Percentiles rank a stretch among this genome's conserved stretches.
These are phyloP conservation scores for Monilinia polystroma DNA, from an alignment of 2,329 filamentous ascomycete species.

Conservation along the genomic window DNA sequence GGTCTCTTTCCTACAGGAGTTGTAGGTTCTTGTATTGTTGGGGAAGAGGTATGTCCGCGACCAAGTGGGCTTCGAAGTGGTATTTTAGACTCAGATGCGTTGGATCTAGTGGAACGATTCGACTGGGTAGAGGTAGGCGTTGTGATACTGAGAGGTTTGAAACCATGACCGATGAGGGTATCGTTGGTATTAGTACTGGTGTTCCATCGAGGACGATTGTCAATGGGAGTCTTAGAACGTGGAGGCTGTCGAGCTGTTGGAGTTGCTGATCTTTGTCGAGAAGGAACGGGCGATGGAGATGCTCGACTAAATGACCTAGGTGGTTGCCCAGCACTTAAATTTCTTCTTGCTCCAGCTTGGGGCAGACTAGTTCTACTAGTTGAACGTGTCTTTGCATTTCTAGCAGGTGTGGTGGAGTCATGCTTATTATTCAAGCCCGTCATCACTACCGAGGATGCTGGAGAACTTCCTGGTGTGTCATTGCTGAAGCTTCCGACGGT, in stretches of 20 bases:
- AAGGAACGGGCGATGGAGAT: constrained; percentile 41
- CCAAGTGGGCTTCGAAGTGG: constrained; percentile 37
- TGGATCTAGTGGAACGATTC: constrained; percentile 28
- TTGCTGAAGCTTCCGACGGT: constrained; percentile 46
- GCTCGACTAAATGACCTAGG: constrained; percentile 46
- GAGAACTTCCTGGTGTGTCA: constrained; percentile 57
- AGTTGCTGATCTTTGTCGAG: constrained; percentile 49
- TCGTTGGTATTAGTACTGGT: constrained; percentile 61
- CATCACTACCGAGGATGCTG: constrained; percentile 63
- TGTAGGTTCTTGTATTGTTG: constrained; percentile 28
- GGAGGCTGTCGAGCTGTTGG: constrained; percentile 49
- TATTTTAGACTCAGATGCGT: constrained; percentile 36
- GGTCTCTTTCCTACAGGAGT: constrained; percentile 37
- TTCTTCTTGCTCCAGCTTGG: constrained; percentile 47
- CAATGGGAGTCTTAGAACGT: constrained; percentile 46
- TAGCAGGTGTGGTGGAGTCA: constrained; percentile 38
- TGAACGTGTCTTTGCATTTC: constrained; percentile 39
- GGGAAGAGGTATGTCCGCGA: constrained; percentile 36
- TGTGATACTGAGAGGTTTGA: constrained; percentile 60
- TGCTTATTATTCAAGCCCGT: constrained; percentile 48
- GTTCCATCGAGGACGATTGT: constrained; percentile 72
- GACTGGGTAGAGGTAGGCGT: constrained; percentile 36
- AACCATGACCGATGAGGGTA: constrained; percentile 66
- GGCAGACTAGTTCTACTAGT: constrained; percentile 41
- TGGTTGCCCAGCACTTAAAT: constrained; percentile 42